Percentiles rank a stretch among this genome's conserved stretches.
Evolutionary conservation across 164 flowering plant genomes (phyloP).

Genomic region (Annona squamosa): DNA sequence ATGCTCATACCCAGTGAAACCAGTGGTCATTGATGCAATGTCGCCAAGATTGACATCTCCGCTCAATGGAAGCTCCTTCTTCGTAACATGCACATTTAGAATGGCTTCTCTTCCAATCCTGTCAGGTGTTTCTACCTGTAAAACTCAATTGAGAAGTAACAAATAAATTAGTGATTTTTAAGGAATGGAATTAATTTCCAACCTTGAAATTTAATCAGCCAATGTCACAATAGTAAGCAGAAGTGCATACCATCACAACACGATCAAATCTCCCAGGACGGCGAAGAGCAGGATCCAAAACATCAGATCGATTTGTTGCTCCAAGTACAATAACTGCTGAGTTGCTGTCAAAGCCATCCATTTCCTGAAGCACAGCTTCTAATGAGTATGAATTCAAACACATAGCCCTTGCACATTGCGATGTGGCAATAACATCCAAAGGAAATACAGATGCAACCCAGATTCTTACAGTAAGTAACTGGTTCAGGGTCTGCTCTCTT

Average conservation of each 20-base stretch:
- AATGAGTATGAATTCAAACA: neutral
- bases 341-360: slow-evolving; percentile 99
- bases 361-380: slow-evolving; percentile 55
- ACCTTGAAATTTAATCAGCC: neutral
- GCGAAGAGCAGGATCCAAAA: slow-evolving; percentile 93
- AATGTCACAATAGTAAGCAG: slow-evolving; percentile 2
- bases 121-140: slow-evolving; percentile 94
- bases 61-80: slow-evolving; percentile 87
- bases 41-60: slow-evolving; percentile 64
- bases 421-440: neutral
- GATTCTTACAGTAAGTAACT: slow-evolving; percentile 76
- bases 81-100: slow-evolving; percentile 78
- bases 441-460: neutral
- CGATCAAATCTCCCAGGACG: slow-evolving; percentile 99
- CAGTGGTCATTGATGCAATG: slow-evolving; percentile 93
- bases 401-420: neutral
- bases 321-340: slow-evolving; percentile 97
- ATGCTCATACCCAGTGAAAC: slow-evolving; percentile 77
- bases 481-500: slow-evolving; percentile 94
- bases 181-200: neutral
- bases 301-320: slow-evolving; percentile 95
- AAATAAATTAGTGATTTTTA: neutral
- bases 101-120: slow-evolving; percentile 89
- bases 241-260: slow-evolving; percentile 67
- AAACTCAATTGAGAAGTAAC: slow-evolving; percentile 3